phyloP scores from a whole-genome alignment of 371 early-diverging fungal species.

The Sporodiniella umbellata region DNA sequence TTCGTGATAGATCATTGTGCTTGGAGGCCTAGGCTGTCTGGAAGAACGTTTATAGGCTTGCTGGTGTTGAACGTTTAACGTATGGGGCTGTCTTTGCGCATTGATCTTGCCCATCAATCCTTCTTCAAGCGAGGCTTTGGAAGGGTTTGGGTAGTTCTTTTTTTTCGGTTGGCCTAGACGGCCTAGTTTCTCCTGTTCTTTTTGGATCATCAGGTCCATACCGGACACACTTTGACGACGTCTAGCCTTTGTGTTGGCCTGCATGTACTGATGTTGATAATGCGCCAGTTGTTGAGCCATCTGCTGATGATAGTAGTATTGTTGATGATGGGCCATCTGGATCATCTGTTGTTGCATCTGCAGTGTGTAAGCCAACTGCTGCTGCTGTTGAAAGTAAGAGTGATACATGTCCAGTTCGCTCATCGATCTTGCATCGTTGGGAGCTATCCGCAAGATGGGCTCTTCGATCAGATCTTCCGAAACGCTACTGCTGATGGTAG shows the following conservation, averaged over 20 bases:
- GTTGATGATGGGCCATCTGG: conserved; percentile 27
- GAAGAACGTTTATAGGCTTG: conserved; percentile 15
- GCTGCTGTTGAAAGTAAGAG: conserved; percentile 9
- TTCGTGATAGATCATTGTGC: conserved; percentile 14
- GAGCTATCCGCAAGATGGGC: not conserved
- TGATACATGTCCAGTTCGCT: conserved; percentile 37
- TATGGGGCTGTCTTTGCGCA: conserved; percentile 24
- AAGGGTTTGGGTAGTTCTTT: conserved; percentile 22
- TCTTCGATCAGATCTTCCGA: conserved; percentile 12
- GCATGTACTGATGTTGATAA: conserved; percentile 9
- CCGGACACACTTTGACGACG: conserved; percentile 42
- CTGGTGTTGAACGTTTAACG: conserved; percentile 42
- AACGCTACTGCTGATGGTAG: conserved; percentile 2
- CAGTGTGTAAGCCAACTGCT: conserved; percentile 22
- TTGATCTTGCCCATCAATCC: conserved; percentile 31
- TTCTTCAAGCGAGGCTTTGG: conserved; percentile 30
- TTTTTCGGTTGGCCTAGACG: conserved; percentile 22
- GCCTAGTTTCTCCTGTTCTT: conserved; percentile 36
- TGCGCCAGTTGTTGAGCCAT: conserved; percentile 17
- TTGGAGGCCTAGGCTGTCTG: conserved; percentile 16
- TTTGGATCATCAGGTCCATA: conserved; percentile 43
- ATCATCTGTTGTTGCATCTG: conserved; percentile 34
- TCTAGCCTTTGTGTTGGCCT: conserved; percentile 17
- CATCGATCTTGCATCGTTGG: conserved; percentile 18
- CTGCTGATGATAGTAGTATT: conserved; percentile 23